A percentile compares a stretch with the other conserved stretches of the same genome.
These are phyloP conservation scores for Ganoderma multipileum DNA, from an alignment of 1,284 basidiomycete species.

Conservation along the genomic window DNA sequence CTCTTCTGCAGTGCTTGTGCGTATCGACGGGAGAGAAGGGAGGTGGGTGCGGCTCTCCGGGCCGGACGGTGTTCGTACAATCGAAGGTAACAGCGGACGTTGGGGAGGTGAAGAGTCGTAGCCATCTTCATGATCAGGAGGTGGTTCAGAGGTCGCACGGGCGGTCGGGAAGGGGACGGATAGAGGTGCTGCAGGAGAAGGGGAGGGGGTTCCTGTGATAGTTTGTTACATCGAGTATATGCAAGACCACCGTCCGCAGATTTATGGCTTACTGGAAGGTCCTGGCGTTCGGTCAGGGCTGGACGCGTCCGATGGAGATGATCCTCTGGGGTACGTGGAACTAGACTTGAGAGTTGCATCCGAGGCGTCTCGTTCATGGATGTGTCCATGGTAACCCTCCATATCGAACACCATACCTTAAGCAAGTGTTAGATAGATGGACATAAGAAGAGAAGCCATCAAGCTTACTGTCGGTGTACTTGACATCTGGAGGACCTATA, in stretches of 20 bases:
- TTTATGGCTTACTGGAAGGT: constrained; percentile 29
- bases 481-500: constrained; percentile 66
- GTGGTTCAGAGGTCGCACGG: constrained; percentile 66
- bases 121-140: constrained; percentile 45
- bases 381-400: constrained; percentile 68
- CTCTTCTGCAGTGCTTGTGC: constrained; percentile 51
- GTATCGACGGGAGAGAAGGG: constrained; percentile 22
- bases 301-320: constrained; percentile 24
- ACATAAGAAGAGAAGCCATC: constrained; percentile 38
- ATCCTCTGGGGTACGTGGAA: constrained; percentile 27
- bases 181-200: constrained; percentile 21
- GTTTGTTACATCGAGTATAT: background rate
- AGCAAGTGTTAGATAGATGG: background rate
- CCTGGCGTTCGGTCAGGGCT: constrained; percentile 33
- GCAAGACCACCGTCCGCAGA: background rate
- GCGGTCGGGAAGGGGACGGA: constrained; percentile 43
- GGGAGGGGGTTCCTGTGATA: constrained; percentile 28
- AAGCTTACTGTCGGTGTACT: constrained; percentile 70
- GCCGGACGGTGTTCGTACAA: constrained; percentile 24
- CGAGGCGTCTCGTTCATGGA: constrained; percentile 48
- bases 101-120: constrained; percentile 30
- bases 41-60: constrained; percentile 29
- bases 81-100: constrained; percentile 20
- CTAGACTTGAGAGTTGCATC: constrained; percentile 44
- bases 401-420: constrained; percentile 70